Conservation (phyloP, 768 basidiomycete genomes). For the Termitomyces eurrhizus region DNA sequence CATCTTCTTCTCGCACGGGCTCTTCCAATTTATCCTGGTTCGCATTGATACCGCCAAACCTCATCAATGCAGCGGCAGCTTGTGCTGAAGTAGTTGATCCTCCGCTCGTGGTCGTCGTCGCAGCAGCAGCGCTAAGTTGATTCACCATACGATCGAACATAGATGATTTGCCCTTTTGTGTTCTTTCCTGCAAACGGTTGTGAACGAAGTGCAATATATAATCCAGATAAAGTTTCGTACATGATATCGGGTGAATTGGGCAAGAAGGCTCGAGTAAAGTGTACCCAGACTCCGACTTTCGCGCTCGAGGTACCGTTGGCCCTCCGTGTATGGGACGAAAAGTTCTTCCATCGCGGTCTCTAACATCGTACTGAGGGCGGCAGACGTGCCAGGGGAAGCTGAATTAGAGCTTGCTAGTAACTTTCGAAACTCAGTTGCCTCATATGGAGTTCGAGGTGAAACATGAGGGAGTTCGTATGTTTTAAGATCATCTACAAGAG, state of each 20-base stretch:
- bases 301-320: slow-evolving; percentile 84
- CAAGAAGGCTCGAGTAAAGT: slow-evolving; percentile 70
- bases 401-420: slow-evolving; percentile 45
- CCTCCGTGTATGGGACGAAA: slow-evolving; percentile 92
- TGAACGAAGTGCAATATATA: slow-evolving; percentile 5
- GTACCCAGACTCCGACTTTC: slow-evolving; percentile 82
- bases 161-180: slow-evolving; percentile 66
- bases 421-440: slow-evolving; percentile 56
- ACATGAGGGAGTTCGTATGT: slow-evolving; percentile 78
- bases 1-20: slow-evolving; percentile 76
- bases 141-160: slow-evolving; percentile 93
- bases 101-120: slow-evolving; percentile 55
- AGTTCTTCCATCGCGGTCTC: slow-evolving; percentile 95
- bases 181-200: slow-evolving; percentile 40
- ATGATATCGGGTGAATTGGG: slow-evolving; percentile 83
- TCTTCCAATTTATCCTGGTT: slow-evolving; percentile 62
- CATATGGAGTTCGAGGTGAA: slow-evolving; percentile 60
- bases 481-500: slow-evolving; percentile 88
- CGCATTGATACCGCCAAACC: slow-evolving; percentile 78
- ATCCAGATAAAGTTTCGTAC: slow-evolving; percentile 39
- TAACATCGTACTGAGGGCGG: slow-evolving; percentile 80
- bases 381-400: slow-evolving; percentile 41
- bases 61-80: slow-evolving; percentile 85
- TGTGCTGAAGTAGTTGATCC: slow-evolving; percentile 70
- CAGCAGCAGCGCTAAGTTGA: slow-evolving; percentile 75